Base-by-base conservation (phyloP, 1,284 basidiomycete genomes). In the Crocinoboletus sp. region DNA sequence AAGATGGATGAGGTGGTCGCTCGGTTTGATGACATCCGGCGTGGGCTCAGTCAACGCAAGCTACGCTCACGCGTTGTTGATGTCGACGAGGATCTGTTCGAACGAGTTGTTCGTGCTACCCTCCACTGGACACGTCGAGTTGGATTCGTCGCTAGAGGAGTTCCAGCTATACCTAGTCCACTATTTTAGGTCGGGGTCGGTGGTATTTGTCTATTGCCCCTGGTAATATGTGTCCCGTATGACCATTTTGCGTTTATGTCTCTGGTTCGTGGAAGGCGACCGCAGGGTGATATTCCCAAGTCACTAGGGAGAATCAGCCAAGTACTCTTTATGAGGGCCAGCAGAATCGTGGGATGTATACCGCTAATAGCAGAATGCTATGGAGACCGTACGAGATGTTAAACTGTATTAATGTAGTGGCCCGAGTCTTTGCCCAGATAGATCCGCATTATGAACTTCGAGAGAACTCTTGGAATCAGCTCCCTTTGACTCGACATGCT, bases 1-100 rank as follows among this genome's bases (percentile, higher is more conserved):
- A 63, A 38, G 0, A 70, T 72, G 45, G 53, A 62, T 34, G 60
- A 65, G 33, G 69, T 68, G 0, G 56, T 67, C 1, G 12, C 43
- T 1, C 57, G 52, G 3, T 67, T 68, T 20, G 57, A 61, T 1
- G 36, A 24, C 0, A 58, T 68, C 13, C 45, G 50, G 4, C 41
- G 31, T 3, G 45, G 52, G 6, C 51, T 68, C 6, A 55, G 56
- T 42, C 34, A 22, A 0, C 49, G 57, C 43, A 65, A 61, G 32
- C 25, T 68, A 11, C 60, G 61, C 2, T 55, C 61, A 0, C 51
- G 58, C 0, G 34, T 48, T 5, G 38, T 42, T 4, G 36, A 49
- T 7, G 7, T 10, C 13, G 9, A 49, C 0, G 56, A 57, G 24
- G 46, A 38, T 24, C 3, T 33, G 0, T 20, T 51, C 1, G 34